Conservation (phyloP, 2,329 filamentous ascomycete genomes). For the Alternaria solani region DNA sequence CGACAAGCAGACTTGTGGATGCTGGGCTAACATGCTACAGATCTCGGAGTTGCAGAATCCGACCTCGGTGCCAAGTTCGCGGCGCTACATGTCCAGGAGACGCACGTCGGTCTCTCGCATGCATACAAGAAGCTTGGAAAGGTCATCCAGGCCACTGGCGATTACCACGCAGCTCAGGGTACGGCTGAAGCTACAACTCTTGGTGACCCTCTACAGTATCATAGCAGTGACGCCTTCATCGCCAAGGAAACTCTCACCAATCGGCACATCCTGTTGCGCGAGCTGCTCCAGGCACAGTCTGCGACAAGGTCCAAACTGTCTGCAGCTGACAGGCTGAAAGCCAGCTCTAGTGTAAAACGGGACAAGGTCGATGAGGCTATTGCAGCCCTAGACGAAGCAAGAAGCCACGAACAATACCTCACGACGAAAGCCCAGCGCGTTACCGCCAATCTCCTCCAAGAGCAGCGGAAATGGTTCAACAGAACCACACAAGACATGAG, state of each 20-base stretch:
- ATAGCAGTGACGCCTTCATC: conserved; percentile 94
- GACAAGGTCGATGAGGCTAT: conserved; percentile 99
- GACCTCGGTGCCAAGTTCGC: conserved; percentile 92
- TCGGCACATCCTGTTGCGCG: conserved; percentile 92
- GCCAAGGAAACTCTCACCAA: conserved; percentile 99
- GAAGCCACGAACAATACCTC: conserved; percentile 80
- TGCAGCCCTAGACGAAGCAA: conserved; percentile 84
- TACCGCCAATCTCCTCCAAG: conserved; percentile 84
- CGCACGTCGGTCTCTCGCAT: conserved; percentile 83
- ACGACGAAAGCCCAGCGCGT: conserved; percentile 87
- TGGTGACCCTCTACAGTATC: conserved; percentile 91
- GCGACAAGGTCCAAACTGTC: conserved; percentile 80
- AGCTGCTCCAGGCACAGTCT: conserved; percentile 91
- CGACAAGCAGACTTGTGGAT: background rate
- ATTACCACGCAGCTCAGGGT: conserved; percentile 95
- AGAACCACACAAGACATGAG: conserved; percentile 86
- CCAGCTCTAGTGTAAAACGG: conserved; percentile 82
- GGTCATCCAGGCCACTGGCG: conserved; percentile 89
- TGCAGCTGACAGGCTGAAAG: conserved; percentile 87
- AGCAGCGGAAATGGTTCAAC: conserved; percentile 90
- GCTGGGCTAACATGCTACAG: conserved; percentile 59
- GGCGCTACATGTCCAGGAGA: conserved; percentile 87
- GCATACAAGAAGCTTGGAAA: conserved; percentile 96
- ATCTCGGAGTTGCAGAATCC: conserved; percentile 87
- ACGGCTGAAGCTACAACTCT: conserved; percentile 96